phyloP scores from a whole-genome alignment of 2,329 filamentous ascomycete genomes.

The Ophiostoma australiae region DNA sequence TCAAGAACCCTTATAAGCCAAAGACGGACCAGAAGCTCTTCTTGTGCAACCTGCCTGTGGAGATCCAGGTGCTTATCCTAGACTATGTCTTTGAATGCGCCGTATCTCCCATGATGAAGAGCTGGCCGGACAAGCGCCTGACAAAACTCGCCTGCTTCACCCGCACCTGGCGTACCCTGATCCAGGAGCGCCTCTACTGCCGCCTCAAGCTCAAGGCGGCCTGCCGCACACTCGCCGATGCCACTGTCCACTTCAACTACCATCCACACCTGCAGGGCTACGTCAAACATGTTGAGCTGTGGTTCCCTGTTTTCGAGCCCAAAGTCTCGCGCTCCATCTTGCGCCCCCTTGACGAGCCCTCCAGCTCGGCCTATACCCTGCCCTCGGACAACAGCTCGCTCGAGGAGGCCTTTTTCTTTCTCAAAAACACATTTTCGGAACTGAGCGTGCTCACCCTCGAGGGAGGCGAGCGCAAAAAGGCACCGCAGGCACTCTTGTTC shows the following conservation, averaged over 20 bases:
- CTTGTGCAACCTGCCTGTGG: slow-evolving; percentile 55
- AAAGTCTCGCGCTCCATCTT: slow-evolving; percentile 43
- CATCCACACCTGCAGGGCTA: slow-evolving; percentile 57
- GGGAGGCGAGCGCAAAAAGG: slow-evolving; percentile 71
- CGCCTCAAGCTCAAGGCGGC: slow-evolving; percentile 73
- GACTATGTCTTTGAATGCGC: slow-evolving; percentile 67
- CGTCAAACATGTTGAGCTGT: slow-evolving; percentile 69
- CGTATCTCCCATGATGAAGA: slow-evolving; percentile 55
- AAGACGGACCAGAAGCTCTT: slow-evolving; percentile 31
- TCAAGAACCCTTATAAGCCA: neutral
- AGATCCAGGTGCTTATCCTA: slow-evolving; percentile 67
- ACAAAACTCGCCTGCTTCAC: slow-evolving; percentile 61
- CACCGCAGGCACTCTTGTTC: slow-evolving; percentile 61
- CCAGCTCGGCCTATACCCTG: slow-evolving; percentile 54
- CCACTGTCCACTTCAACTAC: slow-evolving; percentile 55
- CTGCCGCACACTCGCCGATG: slow-evolving; percentile 54
- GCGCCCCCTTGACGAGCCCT: slow-evolving; percentile 48
- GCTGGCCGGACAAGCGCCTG: slow-evolving; percentile 56
- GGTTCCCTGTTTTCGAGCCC: slow-evolving; percentile 69
- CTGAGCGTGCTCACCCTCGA: slow-evolving; percentile 65
- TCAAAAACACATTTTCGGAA: slow-evolving; percentile 54
- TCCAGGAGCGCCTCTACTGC: slow-evolving; percentile 68
- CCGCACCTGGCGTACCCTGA: slow-evolving; percentile 58
- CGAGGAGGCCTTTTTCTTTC: slow-evolving; percentile 63
- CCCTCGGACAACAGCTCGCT: slow-evolving; percentile 64